Conservation (phyloP, 2,329 filamentous ascomycete genomes). For the Penicillium sp. region DNA sequence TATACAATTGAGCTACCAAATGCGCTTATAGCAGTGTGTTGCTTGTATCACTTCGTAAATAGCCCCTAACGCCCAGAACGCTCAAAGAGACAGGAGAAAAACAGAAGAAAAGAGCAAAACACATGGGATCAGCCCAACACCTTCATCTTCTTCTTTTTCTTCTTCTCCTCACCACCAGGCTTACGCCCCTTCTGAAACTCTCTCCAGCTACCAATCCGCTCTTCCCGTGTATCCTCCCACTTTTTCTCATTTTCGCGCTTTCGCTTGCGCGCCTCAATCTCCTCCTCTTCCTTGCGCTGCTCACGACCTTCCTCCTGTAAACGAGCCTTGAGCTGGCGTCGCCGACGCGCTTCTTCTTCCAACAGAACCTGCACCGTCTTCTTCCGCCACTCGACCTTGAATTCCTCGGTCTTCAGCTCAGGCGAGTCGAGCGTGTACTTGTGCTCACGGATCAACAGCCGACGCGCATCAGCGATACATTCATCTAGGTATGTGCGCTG, state of each 20-base stretch:
- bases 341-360: slow-evolving; percentile 81
- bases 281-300: slow-evolving; percentile 79
- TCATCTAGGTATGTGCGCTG: slow-evolving; percentile 82
- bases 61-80: slow-evolving; percentile 3
- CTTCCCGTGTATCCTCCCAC: slow-evolving; percentile 89
- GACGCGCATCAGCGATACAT: slow-evolving; percentile 90
- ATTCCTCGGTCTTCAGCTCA: slow-evolving; percentile 75
- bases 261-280: slow-evolving; percentile 72
- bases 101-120: neutral
- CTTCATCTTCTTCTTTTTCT: slow-evolving; percentile 60
- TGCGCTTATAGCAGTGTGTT: neutral
- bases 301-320: slow-evolving; percentile 95
- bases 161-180: slow-evolving; percentile 49
- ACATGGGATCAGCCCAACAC: slow-evolving; percentile 40
- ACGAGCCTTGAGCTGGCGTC: slow-evolving; percentile 84
- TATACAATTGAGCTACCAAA: neutral
- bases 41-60: neutral
- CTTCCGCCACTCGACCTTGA: slow-evolving; percentile 79
- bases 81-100: slow-evolving; percentile 1
- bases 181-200: slow-evolving; percentile 73
- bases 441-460: slow-evolving; percentile 88
- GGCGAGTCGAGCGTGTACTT: slow-evolving; percentile 87
- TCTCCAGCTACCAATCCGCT: slow-evolving; percentile 90
- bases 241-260: slow-evolving; percentile 90
- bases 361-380: slow-evolving; percentile 87